These are phyloP conservation scores for Trichoderma sp. DNA, from an alignment of 2,329 filamentous ascomycete genomes.

Conservation along the genomic window DNA sequence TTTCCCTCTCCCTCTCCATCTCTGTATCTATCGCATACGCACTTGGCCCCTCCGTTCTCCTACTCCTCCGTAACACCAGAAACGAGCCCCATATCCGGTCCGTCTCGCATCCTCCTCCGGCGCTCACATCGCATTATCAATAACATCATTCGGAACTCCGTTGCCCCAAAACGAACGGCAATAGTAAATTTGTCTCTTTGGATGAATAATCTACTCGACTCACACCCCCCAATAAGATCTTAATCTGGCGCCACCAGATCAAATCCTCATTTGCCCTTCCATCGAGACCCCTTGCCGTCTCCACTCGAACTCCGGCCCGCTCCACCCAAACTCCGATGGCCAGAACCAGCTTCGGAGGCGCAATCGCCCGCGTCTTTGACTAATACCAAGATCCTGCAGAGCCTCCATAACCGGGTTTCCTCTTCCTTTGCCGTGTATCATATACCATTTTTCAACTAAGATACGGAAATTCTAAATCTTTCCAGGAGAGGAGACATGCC, in stretches of 20 bases:
- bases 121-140: background rate
- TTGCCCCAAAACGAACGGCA: background rate
- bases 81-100: background rate
- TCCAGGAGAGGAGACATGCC: slow-evolving; percentile 14
- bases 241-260: background rate
- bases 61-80: background rate
- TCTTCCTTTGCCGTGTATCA: background rate
- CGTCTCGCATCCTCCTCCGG: background rate
- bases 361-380: background rate
- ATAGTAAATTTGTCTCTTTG: background rate
- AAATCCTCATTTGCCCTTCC: background rate
- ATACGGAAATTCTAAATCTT: background rate
- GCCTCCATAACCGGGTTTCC: background rate
- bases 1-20: background rate
- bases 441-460: background rate
- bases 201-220: background rate
- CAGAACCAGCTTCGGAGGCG: background rate
- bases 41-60: background rate
- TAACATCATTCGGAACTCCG: slow-evolving; percentile 8
- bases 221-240: background rate
- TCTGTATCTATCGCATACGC: background rate
- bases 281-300: background rate
- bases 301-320: slow-evolving; percentile 20
- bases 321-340: slow-evolving; percentile 18
- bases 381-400: background rate